Conservation (phyloP, 169 alveolate genomes). For the Perkinsus olseni region DNA sequence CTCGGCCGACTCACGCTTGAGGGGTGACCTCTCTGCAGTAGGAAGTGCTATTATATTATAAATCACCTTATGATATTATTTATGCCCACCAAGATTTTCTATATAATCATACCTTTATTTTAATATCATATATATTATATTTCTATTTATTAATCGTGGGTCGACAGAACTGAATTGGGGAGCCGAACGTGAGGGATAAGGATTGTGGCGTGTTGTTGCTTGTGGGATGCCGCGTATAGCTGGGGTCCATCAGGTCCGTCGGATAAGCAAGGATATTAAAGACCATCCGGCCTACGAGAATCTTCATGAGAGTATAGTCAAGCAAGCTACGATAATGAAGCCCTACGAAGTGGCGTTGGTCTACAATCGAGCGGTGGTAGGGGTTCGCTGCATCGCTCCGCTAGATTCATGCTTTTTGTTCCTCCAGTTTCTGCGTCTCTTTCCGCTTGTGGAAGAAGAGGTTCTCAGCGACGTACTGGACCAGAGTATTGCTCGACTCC, state of each 20-base stretch:
- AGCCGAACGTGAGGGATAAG: too few relatives aligned
- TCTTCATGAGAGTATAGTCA: neutral
- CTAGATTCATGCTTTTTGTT: neutral
- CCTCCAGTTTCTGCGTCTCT: neutral
- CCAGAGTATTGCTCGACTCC: neutral
- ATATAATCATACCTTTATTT: too few relatives aligned
- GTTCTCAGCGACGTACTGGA: neutral
- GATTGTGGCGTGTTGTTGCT: too few relatives aligned
- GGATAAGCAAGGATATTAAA: neutral
- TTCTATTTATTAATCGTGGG: too few relatives aligned
- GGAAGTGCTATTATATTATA: too few relatives aligned
- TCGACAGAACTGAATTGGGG: too few relatives aligned
- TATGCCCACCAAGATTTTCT: too few relatives aligned
- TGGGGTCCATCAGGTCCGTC: neutral
- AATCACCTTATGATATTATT: too few relatives aligned
- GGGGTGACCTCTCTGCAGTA: too few relatives aligned
- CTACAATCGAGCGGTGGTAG: neutral
- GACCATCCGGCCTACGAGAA: neutral
- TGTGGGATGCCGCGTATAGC: too few relatives aligned
- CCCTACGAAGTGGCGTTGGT: neutral
- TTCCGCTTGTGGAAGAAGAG: neutral
- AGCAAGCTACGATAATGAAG: neutral
- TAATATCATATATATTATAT: too few relatives aligned
- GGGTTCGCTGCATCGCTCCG: neutral
- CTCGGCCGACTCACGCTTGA: too few relatives aligned